Conservation (phyloP, 352 stramenopile genomes). For the Peronospora tabacina region DNA sequence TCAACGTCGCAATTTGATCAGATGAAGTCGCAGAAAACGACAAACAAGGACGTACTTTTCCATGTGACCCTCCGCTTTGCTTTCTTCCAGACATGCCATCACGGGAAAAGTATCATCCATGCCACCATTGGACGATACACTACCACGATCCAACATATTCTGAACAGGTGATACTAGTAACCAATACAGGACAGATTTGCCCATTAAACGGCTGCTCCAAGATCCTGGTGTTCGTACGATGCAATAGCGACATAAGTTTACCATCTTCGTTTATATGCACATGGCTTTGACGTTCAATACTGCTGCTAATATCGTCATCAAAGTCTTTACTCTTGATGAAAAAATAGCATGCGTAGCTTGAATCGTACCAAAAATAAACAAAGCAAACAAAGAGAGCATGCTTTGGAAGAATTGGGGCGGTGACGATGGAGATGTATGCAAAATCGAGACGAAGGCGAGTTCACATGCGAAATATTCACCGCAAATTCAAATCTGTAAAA, state of each 20-base stretch:
- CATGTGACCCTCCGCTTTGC: slow-evolving; percentile 36
- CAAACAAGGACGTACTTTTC: slow-evolving; percentile 49
- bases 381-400: slow-evolving; percentile 46
- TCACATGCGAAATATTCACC: slow-evolving; percentile 40
- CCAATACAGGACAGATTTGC: slow-evolving; percentile 45
- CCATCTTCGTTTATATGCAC: slow-evolving; percentile 21
- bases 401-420: slow-evolving; percentile 36
- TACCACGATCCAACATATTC: slow-evolving; percentile 7
- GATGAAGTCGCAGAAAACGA: slow-evolving; percentile 45
- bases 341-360: slow-evolving; percentile 52
- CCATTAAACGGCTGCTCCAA: slow-evolving; percentile 67
- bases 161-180: slow-evolving; percentile 28
- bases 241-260: slow-evolving; percentile 26
- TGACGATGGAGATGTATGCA: not conserved
- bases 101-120: slow-evolving; percentile 6
- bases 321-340: slow-evolving; percentile 52
- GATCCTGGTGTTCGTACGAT: slow-evolving; percentile 61
- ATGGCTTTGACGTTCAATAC: slow-evolving; percentile 6
- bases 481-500: slow-evolving; percentile 26
- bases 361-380: slow-evolving; percentile 51
- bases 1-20: slow-evolving; percentile 23
- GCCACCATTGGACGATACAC: not conserved
- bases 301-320: slow-evolving; percentile 8
- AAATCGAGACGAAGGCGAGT: slow-evolving; percentile 32
- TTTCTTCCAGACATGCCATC: slow-evolving; percentile 13